Percentiles rank a stretch among this genome's conserved stretches.
These are phyloP conservation scores for Stephania japonica DNA, from an alignment of 164 flowering plant species.

Conservation along the genomic window DNA sequence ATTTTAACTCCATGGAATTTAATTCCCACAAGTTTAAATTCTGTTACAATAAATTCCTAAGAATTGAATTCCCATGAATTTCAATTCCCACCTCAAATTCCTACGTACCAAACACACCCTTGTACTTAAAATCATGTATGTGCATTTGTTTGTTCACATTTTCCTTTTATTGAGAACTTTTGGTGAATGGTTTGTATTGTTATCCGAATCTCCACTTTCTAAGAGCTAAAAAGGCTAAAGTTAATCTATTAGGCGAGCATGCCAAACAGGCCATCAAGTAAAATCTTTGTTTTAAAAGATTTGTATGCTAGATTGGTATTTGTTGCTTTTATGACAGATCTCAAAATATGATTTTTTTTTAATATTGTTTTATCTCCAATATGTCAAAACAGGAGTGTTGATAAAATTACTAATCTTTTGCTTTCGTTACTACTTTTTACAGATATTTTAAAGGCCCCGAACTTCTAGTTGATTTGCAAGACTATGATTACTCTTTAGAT, in stretches of 20 bases:
- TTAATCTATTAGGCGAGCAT: neutral
- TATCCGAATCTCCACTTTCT: neutral
- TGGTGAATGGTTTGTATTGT: neutral
- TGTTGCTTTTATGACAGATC: neutral
- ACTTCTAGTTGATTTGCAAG: slow-evolving; percentile 96
- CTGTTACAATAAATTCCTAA: too few species aligned
- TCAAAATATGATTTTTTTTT: neutral
- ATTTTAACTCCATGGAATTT: too few species aligned
- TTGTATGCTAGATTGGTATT: neutral
- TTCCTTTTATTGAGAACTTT: neutral
- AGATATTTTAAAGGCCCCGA: slow-evolving; percentile 99
- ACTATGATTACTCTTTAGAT: slow-evolving; percentile 95
- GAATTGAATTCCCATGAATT: too few species aligned
- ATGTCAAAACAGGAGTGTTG: neutral
- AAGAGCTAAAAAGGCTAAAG: neutral
- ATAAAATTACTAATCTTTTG: neutral
- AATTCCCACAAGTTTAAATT: too few species aligned
- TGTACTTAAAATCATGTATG: neutral
- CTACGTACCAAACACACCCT: too few species aligned
- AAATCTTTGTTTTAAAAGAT: neutral
- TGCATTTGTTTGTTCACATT: neutral
- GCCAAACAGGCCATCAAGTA: neutral
- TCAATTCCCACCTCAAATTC: too few species aligned
- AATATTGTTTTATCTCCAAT: neutral
- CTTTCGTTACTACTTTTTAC: slow-evolving; percentile 18